Percentiles rank a stretch among this genome's conserved stretches.
These are phyloP conservation scores for Sophora flavescens DNA, from an alignment of 306 rosid species.

Conservation along the genomic window DNA sequence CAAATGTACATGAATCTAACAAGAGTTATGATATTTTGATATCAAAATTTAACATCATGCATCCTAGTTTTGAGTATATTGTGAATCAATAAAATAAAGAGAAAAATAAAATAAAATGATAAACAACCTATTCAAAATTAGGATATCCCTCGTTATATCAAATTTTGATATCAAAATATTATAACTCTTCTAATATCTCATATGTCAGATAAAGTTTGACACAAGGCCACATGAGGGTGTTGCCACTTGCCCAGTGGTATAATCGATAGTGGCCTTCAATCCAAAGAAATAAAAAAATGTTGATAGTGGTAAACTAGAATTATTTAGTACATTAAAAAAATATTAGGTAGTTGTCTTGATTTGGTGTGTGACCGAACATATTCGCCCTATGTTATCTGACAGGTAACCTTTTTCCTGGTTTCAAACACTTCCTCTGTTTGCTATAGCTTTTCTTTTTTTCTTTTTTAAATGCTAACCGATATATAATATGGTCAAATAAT, in stretches of 20 bases:
- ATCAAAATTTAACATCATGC: too few species aligned
- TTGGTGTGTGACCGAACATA: background rate
- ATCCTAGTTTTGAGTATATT: too few species aligned
- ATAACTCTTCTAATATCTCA: background rate
- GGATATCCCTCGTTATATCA: too few species aligned
- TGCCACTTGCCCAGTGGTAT: conserved; percentile 4
- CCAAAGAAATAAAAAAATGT: background rate
- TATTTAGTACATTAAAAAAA: background rate
- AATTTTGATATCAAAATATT: too few species aligned
- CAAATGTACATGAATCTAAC: conserved; percentile 4
- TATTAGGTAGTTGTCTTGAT: background rate
- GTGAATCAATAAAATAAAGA: too few species aligned
- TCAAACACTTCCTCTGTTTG: background rate
- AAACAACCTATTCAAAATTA: too few species aligned
- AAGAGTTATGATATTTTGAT: too few species aligned
- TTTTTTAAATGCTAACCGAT: too few species aligned
- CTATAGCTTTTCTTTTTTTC: background rate
- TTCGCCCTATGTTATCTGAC: background rate
- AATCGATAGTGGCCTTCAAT: background rate
- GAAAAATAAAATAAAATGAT: too few species aligned
- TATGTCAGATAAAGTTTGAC: background rate
- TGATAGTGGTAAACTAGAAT: background rate
- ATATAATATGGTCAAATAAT: background rate
- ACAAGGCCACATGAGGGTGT: background rate
- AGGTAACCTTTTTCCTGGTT: background rate